These are phyloP conservation scores for Vitis rupestris DNA, from an alignment of 164 flowering plant genomes.

Conservation along the genomic window DNA sequence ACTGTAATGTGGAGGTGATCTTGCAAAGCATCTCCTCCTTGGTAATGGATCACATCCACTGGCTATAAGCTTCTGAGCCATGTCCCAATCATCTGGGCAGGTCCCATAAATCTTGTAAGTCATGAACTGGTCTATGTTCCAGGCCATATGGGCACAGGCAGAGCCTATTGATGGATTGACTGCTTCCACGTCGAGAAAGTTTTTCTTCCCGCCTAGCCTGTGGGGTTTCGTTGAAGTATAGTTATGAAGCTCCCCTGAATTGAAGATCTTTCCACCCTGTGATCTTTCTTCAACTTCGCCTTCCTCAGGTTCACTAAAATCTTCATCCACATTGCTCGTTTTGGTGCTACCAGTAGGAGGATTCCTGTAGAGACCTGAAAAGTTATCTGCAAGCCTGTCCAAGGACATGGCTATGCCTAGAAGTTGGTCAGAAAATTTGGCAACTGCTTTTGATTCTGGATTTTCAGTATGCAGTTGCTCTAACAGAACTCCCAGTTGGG, in stretches of 20 bases:
- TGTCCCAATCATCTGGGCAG: constrained; percentile 43
- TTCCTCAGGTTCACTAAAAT: constrained; percentile 22
- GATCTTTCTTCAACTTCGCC: constrained; percentile 8
- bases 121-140: constrained; percentile 28
- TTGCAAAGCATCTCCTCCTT: constrained; percentile 45
- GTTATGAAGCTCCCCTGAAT: constrained; percentile 28
- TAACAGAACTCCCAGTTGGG: constrained; percentile 31
- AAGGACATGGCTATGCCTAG: constrained; percentile 32
- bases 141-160: constrained; percentile 23
- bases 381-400: constrained; percentile 29
- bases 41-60: constrained; percentile 43
- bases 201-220: constrained; percentile 31
- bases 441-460: constrained; percentile 15
- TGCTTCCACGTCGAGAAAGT: constrained; percentile 36
- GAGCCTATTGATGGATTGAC: constrained; percentile 30
- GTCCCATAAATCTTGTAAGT: constrained; percentile 23
- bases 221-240: constrained; percentile 36
- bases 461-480: constrained; percentile 26
- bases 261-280: constrained; percentile 8
- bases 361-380: constrained; percentile 14
- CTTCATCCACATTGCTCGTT: constrained; percentile 24
- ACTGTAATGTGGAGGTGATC: constrained; percentile 26
- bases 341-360: constrained; percentile 8
- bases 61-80: constrained; percentile 35
- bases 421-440: constrained; percentile 25